Evolutionary conservation across 768 basidiomycete species (phyloP), one percentile per base, ranked within the genome.

Genomic region (Macrolepiota dolichaula): DNA sequence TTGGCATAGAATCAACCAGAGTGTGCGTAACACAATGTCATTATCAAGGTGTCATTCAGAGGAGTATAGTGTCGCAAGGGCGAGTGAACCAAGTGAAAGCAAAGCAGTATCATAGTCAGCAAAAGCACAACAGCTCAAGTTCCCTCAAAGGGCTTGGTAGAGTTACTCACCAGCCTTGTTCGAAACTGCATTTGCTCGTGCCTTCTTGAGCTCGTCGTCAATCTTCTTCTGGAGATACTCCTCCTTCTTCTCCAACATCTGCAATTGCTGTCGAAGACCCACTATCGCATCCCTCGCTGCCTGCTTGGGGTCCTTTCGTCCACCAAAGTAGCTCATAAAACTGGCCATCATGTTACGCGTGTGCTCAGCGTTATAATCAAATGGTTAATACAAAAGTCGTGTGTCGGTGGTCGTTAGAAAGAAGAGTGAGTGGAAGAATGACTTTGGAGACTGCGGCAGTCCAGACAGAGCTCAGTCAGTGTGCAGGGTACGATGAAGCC

Each of bases 161-260:
- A 65, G 17, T n/a, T 44, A 81, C 95, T 72, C 72, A 98, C 96
- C 87, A 69, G 86, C 74, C 80, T 96, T 96, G 74, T 98, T 98
- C 55, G 89, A 85, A 52, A 96, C 92, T 49, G 94, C 96, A 73
- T 98, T 97, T 35, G 88, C 85, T 73, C 84, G 89, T 15, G 97
- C 97, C 78, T 93, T 96, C 82, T 87, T 88, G 68, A 86, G 66
- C 69, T 98, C 96, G 65, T 97, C 94, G 56, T 96, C 94, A 65
- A 97, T 92, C 86, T 96, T 94, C 85, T 92, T 95, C 82, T 91
- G 89, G 63, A 98, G 78, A 74, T 92, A 82, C 73, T 98, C 96
- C 79, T 98, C 97, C 81, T 96, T 98, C 93, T 98, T 99, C 85
- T 98, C 95, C 67, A 98, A 87, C 88, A 96, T 91, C 76, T 93